phyloP scores from a whole-genome alignment of 306 rosid species.

The Trifolium fragiferum region DNA sequence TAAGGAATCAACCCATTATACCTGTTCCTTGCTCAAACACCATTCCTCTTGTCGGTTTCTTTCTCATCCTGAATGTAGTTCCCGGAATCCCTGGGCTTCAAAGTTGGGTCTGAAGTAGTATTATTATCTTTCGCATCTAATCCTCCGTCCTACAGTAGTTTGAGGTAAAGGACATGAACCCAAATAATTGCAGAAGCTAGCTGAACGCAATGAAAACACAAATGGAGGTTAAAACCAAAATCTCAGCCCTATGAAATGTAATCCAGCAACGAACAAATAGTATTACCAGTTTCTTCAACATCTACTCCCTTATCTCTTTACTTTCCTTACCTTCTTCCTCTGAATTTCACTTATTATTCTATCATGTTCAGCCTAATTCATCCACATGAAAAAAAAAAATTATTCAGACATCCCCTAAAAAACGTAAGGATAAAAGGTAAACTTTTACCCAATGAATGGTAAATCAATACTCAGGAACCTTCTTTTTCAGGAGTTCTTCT shows the following conservation, averaged over 20 bases:
- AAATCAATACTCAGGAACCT: constrained; percentile 54
- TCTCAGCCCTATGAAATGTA: constrained; percentile 55
- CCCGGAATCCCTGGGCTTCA: constrained; percentile 61
- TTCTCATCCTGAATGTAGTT: constrained; percentile 58
- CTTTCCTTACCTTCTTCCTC: constrained; percentile 78
- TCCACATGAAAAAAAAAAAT: constrained; percentile 32
- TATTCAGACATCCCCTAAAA: constrained; percentile 10
- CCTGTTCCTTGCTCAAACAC: constrained; percentile 73
- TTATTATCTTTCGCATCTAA: constrained; percentile 63
- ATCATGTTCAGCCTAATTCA: constrained; percentile 83
- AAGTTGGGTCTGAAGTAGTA: constrained; percentile 57
- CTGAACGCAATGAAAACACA: constrained; percentile 93
- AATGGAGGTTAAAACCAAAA: constrained; percentile 83
- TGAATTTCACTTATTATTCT: constrained; percentile 79
- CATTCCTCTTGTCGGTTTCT: constrained; percentile 68
- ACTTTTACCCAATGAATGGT: constrained; percentile 21
- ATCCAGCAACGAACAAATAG: constrained; percentile 69
- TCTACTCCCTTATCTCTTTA: constrained; percentile 74
- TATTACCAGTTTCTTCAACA: constrained; percentile 83
- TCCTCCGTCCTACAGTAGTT: constrained; percentile 99
- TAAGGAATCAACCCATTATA: constrained; percentile 39
- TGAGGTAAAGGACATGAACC: constrained; percentile 99
- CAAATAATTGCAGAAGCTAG: constrained; percentile 99
- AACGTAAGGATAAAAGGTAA: not conserved
- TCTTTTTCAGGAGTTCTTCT: constrained; percentile 79